Conservation (phyloP, 2,329 filamentous ascomycete genomes). For the Incumbomyces lentus region DNA sequence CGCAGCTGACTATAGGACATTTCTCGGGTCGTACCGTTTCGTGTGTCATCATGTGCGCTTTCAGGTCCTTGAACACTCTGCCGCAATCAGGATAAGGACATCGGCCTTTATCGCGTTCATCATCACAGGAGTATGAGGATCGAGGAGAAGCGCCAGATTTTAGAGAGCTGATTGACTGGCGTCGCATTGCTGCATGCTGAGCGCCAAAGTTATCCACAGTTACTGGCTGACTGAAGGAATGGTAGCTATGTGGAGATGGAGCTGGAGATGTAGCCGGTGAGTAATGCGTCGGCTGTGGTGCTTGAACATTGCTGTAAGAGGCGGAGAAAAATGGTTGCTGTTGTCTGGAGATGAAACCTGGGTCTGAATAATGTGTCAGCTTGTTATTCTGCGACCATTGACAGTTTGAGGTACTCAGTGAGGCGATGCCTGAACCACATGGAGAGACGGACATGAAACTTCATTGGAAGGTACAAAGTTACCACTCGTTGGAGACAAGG, state of each 20-base stretch:
- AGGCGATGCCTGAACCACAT: slow-evolving; percentile 15
- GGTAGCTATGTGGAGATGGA: slow-evolving; percentile 23
- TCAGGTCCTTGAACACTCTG: slow-evolving; percentile 78
- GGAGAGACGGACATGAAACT: slow-evolving; percentile 43
- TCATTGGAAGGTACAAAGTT: slow-evolving; percentile 44
- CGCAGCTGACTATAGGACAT: slow-evolving; percentile 83
- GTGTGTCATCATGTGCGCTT: slow-evolving; percentile 90
- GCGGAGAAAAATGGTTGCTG: slow-evolving; percentile 25
- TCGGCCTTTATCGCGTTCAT: slow-evolving; percentile 57
- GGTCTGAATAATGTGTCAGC: slow-evolving; percentile 34
- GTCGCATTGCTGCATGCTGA: slow-evolving; percentile 20
- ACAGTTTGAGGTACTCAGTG: too few species aligned
- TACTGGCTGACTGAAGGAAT: slow-evolving; percentile 20
- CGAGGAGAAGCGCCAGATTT: slow-evolving; percentile 27
- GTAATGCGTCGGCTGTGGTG: slow-evolving; percentile 17
- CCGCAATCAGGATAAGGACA: slow-evolving; percentile 80
- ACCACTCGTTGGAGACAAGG: slow-evolving; percentile 45
- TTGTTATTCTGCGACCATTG: too few species aligned
- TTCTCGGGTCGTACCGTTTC: slow-evolving; percentile 86
- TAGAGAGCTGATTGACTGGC: slow-evolving; percentile 55
- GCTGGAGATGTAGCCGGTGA: slow-evolving; percentile 29
- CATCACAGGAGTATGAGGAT: slow-evolving; percentile 44
- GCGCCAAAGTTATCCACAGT: slow-evolving; percentile 20
- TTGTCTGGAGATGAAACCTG: slow-evolving; percentile 39
- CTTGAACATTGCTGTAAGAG: slow-evolving; percentile 11